phyloP scores from a whole-genome alignment of 192 early-diverging fungal species.

The Linnemannia elongata region DNA sequence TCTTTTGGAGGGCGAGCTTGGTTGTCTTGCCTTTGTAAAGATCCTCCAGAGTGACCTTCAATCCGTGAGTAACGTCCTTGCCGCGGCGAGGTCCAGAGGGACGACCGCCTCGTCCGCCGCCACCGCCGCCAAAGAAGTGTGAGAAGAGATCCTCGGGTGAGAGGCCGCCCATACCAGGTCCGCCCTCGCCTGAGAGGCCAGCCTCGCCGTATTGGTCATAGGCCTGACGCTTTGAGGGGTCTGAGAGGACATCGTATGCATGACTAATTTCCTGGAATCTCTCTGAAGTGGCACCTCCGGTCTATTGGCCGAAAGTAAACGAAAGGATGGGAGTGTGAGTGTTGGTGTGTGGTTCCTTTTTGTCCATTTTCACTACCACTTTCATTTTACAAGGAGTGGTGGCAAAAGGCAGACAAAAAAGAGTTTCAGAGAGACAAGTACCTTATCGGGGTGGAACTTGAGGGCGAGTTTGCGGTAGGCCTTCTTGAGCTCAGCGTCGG shows the following conservation, averaged over 20 bases:
- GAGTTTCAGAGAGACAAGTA: conserved; percentile 29
- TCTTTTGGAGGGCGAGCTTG: conserved; percentile 94
- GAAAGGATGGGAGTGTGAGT: neutral
- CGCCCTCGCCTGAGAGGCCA: conserved; percentile 82
- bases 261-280: conserved; percentile 98
- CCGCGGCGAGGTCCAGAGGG: conserved; percentile 87
- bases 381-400: neutral
- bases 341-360: neutral
- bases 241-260: conserved; percentile 95
- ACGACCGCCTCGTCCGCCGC: conserved; percentile 78
- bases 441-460: conserved; percentile 90
- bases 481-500: conserved; percentile 93
- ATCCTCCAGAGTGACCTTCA: conserved; percentile 91
- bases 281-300: conserved; percentile 72
- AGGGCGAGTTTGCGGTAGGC: conserved; percentile 96
- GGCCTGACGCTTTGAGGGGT: conserved; percentile 86
- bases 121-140: conserved; percentile 93
- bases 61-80: conserved; percentile 90
- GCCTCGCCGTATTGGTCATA: conserved; percentile 97
- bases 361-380: neutral
- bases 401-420: neutral
- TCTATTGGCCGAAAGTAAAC: conserved; percentile 19
- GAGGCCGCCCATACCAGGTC: conserved; percentile 73
- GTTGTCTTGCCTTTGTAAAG: conserved; percentile 89
- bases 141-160: conserved; percentile 95